Base-by-base conservation (phyloP, 805 yeast genomes). In the Zygosaccharomyces lentus region DNA sequence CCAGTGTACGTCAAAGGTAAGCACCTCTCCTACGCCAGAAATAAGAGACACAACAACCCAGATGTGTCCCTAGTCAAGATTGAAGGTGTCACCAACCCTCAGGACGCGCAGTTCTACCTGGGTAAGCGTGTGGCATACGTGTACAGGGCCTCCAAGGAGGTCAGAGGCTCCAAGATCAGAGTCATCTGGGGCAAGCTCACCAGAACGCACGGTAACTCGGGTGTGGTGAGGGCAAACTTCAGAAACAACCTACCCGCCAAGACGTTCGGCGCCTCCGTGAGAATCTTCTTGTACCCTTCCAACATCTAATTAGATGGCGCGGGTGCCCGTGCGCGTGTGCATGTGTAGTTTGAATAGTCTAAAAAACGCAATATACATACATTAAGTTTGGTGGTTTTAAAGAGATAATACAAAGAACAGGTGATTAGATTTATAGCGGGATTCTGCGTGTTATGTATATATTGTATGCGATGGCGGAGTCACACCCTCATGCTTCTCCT, bases 121-220 rank as follows among this genome's bases (percentile, higher is more conserved):
- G 99, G 99, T 80, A 93, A 93, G 88, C 87, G 96, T 76, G 84
- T 93, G 64, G 99, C 98, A 67, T 93, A 87, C 83, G 98, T 93
- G 68, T 93, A 93, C 97, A 87, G 95, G 78, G 96, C 96, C 72
- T 77, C 86, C 70, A 93, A 89, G 82, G 98, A 90, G 80, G 76
- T 90, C 72, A 87, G 96, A 84, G 98, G 98, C 75, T 78, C 98
- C 67, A 91, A 93, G 82, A 87, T 91, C 81, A 88, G 98, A 81
- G 97, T 93, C 70, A 89, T 93, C 80, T 93, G 99, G 99, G 99
- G 99, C 76, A 91, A 91, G 81, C 81, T 93, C 65, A 79, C 95
- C 78, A 90, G 98, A 84, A 80, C 97, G 65, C 99, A 93, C 85
- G 99, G 99, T 76, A 87, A 82, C 90, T 78, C 84, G 68, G 99